A percentile compares a stretch with the other conserved stretches of the same genome.
Evolutionary conservation across 768 basidiomycete genomes (phyloP).

Genomic region (Mycena crocata): DNA sequence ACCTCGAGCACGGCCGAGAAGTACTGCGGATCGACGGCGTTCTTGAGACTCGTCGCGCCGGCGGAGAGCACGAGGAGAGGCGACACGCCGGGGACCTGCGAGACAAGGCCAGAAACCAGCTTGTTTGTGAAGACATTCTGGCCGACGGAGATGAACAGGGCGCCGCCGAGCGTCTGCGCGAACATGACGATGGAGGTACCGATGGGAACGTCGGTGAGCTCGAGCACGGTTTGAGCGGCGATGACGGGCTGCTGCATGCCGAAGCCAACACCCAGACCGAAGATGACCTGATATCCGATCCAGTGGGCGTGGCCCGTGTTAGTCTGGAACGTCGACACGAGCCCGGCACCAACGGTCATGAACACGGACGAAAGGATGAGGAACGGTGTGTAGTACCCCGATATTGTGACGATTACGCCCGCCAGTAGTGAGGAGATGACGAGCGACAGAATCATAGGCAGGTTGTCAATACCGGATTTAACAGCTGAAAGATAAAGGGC

Average conservation of each 20-base stretch:
- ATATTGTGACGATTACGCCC: conserved; percentile 47
- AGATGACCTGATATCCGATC: conserved; percentile 40
- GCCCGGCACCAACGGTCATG: conserved; percentile 47
- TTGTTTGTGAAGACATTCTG: conserved; percentile 34
- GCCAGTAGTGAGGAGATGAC: conserved; percentile 53
- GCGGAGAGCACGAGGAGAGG: conserved; percentile 9
- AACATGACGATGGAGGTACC: conserved; percentile 34
- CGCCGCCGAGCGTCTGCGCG: conserved; percentile 34
- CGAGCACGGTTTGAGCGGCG: conserved; percentile 32
- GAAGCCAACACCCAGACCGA: conserved; percentile 44
- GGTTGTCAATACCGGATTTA: conserved; percentile 34
- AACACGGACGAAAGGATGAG: conserved; percentile 42
- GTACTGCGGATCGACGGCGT: conserved; percentile 5
- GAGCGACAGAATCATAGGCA: conserved; percentile 50
- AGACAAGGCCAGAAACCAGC: conserved; percentile 9
- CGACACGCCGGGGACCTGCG: conserved; percentile 11
- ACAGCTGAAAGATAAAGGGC: too few species aligned
- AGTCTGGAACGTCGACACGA: conserved; percentile 45
- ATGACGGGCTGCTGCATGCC: conserved; percentile 34
- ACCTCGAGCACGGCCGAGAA: conserved; percentile 13
- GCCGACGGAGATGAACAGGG: conserved; percentile 35
- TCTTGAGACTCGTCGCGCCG: conserved; percentile 23
- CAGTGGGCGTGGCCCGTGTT: conserved; percentile 34
- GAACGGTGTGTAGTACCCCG: conserved; percentile 50
- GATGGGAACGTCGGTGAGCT: conserved; percentile 25